Base-by-base conservation (phyloP, 202 grass and related monocot species). In the Musa balbisiana region DNA sequence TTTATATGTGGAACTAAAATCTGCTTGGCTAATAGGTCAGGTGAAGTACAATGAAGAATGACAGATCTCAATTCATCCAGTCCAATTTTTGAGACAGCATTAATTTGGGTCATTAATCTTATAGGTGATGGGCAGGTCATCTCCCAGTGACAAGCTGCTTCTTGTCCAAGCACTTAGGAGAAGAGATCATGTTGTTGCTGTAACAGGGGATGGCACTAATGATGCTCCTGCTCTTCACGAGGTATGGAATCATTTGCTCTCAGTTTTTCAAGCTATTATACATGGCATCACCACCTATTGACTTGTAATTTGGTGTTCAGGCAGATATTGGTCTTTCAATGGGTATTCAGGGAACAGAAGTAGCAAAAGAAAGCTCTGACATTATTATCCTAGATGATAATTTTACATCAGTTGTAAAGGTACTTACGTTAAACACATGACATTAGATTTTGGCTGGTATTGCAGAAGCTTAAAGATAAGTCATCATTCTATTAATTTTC, bases 371-470 rank as follows among this genome's bases (percentile, higher is more conserved):
- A 69, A 96, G 89, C 68, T 92, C 92, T 27, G 92, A 96, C 72
- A 92, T 96, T 60, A 92, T 96, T 82, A 96, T 96, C 76, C 83
- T 82, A 75, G 94, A 98, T 81, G 94, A 98, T 80, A 87, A 98
- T 87, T 98, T 98, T 26, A 89, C 94, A 62, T 85, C 92, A 19
- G 87, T 96, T 53, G 92, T 96, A 43, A 96, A 92, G 89, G 76
- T 58, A 81, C 43, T 22, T 53, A 25, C 11, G 15, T 12, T 8
- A 53, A 54, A 3, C 0, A 53, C 73, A 53, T 20, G 52, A 10
- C 55, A 17, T 53, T 78, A 1, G 25, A 6, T 21, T 78, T 54
- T 78, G 65, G 21, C 15, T 52, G 69, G 53, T 25, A 53, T 27
- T 27, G 27, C 55, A 66, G 52, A 53, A 66, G 25, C 33, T 51